Evolutionary conservation across 768 basidiomycete species (phyloP), one percentile per base, ranked within the genome.

Genomic region (Russula foetens): DNA sequence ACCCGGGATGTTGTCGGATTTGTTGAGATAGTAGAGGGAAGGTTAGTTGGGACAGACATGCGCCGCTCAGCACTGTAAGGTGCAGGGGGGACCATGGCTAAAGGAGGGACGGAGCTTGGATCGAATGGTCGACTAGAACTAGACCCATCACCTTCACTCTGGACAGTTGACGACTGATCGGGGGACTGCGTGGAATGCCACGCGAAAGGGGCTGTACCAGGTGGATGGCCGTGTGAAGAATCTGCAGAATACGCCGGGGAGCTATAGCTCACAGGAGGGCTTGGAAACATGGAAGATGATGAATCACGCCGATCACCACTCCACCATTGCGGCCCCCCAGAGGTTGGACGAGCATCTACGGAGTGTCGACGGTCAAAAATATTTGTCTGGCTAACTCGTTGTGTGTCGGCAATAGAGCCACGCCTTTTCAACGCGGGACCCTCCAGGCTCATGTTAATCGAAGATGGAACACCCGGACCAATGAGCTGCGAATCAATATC

Each of bases 331-430:
- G 71, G 63, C 55, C 69, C 70, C 21, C 43, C 33, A 50, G 31
- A 29, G 63, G 69, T 23, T 64, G 72, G 64, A 53, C 87, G 80
- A 19, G 85, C 81, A 71, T 91, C 90, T 26, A 84, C 77, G 21
- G 90, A 91, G 69, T 84, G 83, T 62, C 90, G 82, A 53, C 89
- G 85, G 70, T 92, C 89, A 68, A 86, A 82, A 65, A 92, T 74
- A 70, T 81, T 86, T 66, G 91, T 76, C 67, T 88, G 84, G 15
- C 85, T 84, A 66, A 93, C 83, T 53, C 85, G 77, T 58, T 84
- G 83, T 8, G 88, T 85, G 66, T 93, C 92, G 66, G 91, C 81
- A 24, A 87, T 83, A 19, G 92, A 94, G 33, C 90, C 87, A 50
- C 92, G 82, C 66, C 92, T 84, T 72, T 94, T 94, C 51, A 86